Conservation (phyloP, 169 alveolate genomes). For the Plasmodium knowlesi region DNA sequence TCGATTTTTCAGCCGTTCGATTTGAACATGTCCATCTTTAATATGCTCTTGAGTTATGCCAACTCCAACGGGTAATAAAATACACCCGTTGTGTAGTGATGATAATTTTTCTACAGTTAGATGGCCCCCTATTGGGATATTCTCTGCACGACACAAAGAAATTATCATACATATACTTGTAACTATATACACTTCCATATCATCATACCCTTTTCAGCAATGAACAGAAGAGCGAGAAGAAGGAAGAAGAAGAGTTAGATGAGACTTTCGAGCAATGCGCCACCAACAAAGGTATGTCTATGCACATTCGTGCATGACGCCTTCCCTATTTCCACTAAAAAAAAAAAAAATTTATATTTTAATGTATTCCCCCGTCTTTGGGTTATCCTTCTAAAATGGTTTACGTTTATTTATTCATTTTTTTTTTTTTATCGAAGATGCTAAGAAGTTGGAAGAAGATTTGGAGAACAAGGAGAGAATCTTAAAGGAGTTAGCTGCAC, state of each 20-base stretch:
- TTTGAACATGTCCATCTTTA: constrained; percentile 32
- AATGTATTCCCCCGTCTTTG: background rate
- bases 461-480: constrained; percentile 65
- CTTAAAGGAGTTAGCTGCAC: constrained; percentile 49
- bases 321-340: background rate
- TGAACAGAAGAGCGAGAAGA: background rate
- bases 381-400: background rate
- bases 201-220: background rate
- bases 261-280: background rate
- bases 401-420: background rate
- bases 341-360: background rate
- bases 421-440: constrained; percentile 18
- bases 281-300: background rate
- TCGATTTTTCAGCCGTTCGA: constrained; percentile 51
- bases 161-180: background rate
- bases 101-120: background rate
- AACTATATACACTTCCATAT: background rate
- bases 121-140: background rate
- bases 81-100: background rate
- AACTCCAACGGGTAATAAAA: constrained; percentile 8
- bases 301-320: background rate
- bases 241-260: background rate
- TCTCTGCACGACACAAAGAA: background rate
- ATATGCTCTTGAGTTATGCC: constrained; percentile 21
- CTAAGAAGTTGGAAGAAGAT: constrained; percentile 59